Evolutionary conservation across 345 rosid genomes (phyloP), one percentile per base, ranked within the genome.

Genomic region (Combretum micranthum): DNA sequence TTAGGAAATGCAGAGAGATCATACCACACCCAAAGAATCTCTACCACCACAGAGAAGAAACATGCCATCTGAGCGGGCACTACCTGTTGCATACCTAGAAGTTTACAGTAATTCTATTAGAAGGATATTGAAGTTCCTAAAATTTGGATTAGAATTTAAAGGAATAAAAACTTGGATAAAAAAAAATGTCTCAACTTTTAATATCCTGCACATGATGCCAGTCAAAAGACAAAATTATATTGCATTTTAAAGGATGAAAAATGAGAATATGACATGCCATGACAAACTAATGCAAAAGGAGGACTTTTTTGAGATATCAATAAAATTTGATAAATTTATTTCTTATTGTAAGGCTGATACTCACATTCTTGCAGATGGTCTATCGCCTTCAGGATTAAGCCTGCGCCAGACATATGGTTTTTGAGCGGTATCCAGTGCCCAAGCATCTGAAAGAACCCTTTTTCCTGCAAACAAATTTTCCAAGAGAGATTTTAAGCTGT

Each of bases 11-110:
- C 39, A 32, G 39, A 32, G 9, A 32, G 39, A 56, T 11, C 80
- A 64, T 93, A 93, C 99, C 83, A 50, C 75, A 53, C 99, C 99
- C 69, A 80, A 72, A 48, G 85, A 47, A 52, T 93, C 97, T 76
- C 99, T 82, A 59, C 99, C 99, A 69, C 99, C 99, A 42, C 97
- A 93, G 73, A 89, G 99, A 75, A 93, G 76, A 75, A 89, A 82
- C 99, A 93, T 93, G 71, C 99, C 97, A 63, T 93, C 97, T 57
- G 96, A 87, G 59, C 99, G 99, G 61, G 97, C 85, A 80, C 92
- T 79, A 42, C 84, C 97, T 22, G 92, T 83, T 55, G 97, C 99
- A 81, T 93, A 93, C 97, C 99, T 93, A 68, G 22, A 63, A 47
- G 57, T 45, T 43, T 54, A 61, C 47, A 44, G 44, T 43, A 49